These are phyloP conservation scores for Tieghemostelium lacteum DNA, from an alignment of 78 protist genomes.

Conservation along the genomic window DNA sequence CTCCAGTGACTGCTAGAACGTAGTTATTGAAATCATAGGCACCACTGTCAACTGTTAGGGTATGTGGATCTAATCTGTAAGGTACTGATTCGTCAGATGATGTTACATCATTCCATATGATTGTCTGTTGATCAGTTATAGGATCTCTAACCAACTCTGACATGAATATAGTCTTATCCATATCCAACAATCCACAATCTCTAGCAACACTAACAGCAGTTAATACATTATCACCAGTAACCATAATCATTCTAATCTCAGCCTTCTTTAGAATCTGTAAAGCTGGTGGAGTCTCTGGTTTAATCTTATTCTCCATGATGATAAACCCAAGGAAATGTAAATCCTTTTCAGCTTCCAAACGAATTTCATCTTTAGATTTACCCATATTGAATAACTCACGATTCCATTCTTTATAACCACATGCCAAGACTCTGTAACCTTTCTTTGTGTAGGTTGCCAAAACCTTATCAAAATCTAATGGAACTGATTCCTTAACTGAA, in stretches of 20 bases:
- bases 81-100: slow-evolving; percentile 9
- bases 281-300: slow-evolving; percentile 81
- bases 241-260: slow-evolving; percentile 82
- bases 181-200: slow-evolving; percentile 34
- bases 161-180: slow-evolving; percentile 24
- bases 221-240: slow-evolving; percentile 90
- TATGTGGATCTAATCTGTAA: slow-evolving; percentile 2
- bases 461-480: slow-evolving; percentile 59
- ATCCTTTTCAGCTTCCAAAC: slow-evolving; percentile 74
- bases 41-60: slow-evolving; percentile 1
- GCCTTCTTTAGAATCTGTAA: slow-evolving; percentile 75
- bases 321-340: slow-evolving; percentile 82
- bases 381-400: neutral
- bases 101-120: slow-evolving; percentile 20
- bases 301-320: slow-evolving; percentile 82
- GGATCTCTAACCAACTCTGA: slow-evolving; percentile 11
- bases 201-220: slow-evolving; percentile 91
- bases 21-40: neutral
- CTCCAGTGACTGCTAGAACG: slow-evolving; percentile 53
- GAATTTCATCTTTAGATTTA: slow-evolving; percentile 31
- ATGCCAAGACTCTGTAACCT: slow-evolving; percentile 94
- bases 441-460: slow-evolving; percentile 70
- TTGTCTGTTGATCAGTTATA: neutral
- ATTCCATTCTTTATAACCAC: slow-evolving; percentile 60
- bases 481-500: slow-evolving; percentile 71